A percentile compares a stretch with the other conserved stretches of the same genome.
These are phyloP conservation scores for Microcera coccophila DNA, from an alignment of 2,329 filamentous ascomycete genomes.

Conservation along the genomic window DNA sequence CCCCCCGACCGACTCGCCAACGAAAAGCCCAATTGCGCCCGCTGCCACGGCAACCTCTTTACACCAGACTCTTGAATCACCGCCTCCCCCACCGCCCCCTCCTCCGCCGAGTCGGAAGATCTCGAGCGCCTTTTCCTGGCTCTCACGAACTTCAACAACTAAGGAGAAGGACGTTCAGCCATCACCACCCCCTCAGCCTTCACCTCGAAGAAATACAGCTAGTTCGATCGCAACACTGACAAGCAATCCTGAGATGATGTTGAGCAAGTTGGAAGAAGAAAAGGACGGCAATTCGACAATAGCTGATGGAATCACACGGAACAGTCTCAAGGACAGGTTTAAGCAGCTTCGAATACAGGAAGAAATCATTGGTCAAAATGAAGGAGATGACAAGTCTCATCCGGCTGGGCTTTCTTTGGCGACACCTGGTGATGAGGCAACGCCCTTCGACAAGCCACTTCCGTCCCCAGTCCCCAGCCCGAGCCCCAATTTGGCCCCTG, in stretches of 20 bases:
- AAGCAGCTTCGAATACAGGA: slow-evolving; percentile 72
- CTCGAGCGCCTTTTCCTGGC: slow-evolving; percentile 82
- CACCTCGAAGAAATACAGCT: slow-evolving; percentile 64
- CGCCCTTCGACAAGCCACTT: slow-evolving; percentile 33
- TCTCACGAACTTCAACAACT: slow-evolving; percentile 63
- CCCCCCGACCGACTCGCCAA: slow-evolving; percentile 49
- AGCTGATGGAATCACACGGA: slow-evolving; percentile 46
- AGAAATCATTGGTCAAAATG: slow-evolving; percentile 58
- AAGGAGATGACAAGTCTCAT: slow-evolving; percentile 51
- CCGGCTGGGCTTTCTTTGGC: slow-evolving; percentile 18
- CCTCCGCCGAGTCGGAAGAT: slow-evolving; percentile 61
- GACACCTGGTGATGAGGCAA: slow-evolving; percentile 24
- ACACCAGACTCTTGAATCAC: no score
- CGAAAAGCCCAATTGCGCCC: slow-evolving; percentile 42
- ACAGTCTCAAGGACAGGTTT: slow-evolving; percentile 73
- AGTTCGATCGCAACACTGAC: slow-evolving; percentile 74
- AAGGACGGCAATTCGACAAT: slow-evolving; percentile 47
- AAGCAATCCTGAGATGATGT: slow-evolving; percentile 77
- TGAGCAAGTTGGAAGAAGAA: slow-evolving; percentile 73
- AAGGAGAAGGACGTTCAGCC: slow-evolving; percentile 53
- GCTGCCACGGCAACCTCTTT: slow-evolving; percentile 30
- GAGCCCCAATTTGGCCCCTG: slow-evolving; percentile 71
- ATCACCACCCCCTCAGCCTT: slow-evolving; percentile 48
- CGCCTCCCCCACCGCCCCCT: slow-evolving; percentile 26
- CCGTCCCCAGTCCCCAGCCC: slow-evolving; percentile 57